phyloP scores from a whole-genome alignment of 768 basidiomycete genomes.

The Amanita jacksonii region DNA sequence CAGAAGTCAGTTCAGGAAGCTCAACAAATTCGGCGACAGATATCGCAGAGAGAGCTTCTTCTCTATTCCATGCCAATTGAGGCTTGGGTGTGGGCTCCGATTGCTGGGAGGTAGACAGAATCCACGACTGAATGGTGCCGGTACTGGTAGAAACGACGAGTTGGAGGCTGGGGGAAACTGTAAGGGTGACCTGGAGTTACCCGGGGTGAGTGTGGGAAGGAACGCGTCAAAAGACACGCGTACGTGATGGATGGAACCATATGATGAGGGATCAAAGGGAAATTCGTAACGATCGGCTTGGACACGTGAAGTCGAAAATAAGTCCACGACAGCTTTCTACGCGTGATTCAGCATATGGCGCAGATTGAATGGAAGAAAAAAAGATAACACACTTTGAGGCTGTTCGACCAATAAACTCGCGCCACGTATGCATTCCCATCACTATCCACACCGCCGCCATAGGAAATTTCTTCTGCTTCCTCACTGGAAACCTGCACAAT shows the following conservation, averaged over 20 bases:
- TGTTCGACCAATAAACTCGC: constrained; percentile 60
- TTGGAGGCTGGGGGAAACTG: constrained; percentile 13
- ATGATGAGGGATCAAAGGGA: constrained; percentile 50
- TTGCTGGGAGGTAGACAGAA: neutral
- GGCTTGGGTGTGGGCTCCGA: constrained; percentile 14
- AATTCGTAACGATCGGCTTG: constrained; percentile 47
- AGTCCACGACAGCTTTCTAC: constrained; percentile 47
- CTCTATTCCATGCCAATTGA: constrained; percentile 61
- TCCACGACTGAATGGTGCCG: constrained; percentile 65
- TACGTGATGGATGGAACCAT: constrained; percentile 68
- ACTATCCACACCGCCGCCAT: constrained; percentile 44
- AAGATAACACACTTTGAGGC: constrained; percentile 32
- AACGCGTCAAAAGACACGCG: constrained; percentile 11
- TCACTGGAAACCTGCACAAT: constrained; percentile 29
- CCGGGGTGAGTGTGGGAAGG: constrained; percentile 2
- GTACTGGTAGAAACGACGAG: constrained; percentile 60
- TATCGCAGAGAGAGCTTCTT: constrained; percentile 67
- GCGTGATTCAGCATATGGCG: too few relatives aligned
- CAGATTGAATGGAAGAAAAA: too few relatives aligned
- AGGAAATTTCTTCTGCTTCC: constrained; percentile 39
- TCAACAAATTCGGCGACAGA: constrained; percentile 64
- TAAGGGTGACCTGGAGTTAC: neutral
- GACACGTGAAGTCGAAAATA: constrained; percentile 39
- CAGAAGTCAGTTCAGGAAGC: constrained; percentile 50
- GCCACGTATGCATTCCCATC: constrained; percentile 45